These are phyloP conservation scores for Trichoderma gracile DNA, from an alignment of 2,329 filamentous ascomycete species.

Conservation along the genomic window DNA sequence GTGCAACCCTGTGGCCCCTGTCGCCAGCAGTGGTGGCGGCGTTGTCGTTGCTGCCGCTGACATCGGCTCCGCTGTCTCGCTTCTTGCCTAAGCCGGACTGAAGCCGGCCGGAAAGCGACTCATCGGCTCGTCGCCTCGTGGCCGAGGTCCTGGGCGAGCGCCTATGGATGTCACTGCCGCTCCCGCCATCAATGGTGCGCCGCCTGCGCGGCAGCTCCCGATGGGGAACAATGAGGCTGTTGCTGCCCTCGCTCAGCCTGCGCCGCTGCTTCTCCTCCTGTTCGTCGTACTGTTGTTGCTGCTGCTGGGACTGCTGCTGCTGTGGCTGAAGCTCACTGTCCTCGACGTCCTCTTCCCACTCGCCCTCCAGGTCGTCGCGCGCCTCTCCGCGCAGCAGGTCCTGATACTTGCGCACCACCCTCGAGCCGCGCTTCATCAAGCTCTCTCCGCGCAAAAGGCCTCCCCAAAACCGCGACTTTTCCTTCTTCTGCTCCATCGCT, in stretches of 20 bases:
- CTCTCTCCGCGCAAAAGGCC: constrained; percentile 53
- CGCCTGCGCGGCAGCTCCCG: constrained; percentile 14
- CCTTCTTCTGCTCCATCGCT: constrained; percentile 40
- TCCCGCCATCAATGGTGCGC: constrained; percentile 17
- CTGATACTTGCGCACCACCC: constrained; percentile 24
- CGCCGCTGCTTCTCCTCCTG: constrained; percentile 16
- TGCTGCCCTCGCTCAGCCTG: constrained; percentile 21
- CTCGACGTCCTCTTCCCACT: constrained; percentile 12
- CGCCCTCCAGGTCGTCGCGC: constrained; percentile 16
- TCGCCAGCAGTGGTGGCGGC: neutral
- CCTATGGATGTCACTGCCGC: constrained; percentile 9
- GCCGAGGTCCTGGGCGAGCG: constrained; percentile 16
- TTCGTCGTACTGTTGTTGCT: neutral
- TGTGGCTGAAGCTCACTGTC: constrained; percentile 9
- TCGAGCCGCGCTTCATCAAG: constrained; percentile 35
- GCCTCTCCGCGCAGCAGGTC: constrained; percentile 21
- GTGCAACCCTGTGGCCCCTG: neutral
- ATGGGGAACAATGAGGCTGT: constrained; percentile 13
- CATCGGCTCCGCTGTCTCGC: neutral
- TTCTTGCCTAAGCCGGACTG: constrained; percentile 9
- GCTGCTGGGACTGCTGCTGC: neutral
- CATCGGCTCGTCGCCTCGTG: constrained; percentile 18
- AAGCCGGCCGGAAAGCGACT: constrained; percentile 18
- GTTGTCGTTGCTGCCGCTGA: neutral
- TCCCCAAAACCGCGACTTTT: constrained; percentile 51